Conservation (phyloP, 2,329 filamentous ascomycete species). For the Ophidiomyces ophidiicola region DNA sequence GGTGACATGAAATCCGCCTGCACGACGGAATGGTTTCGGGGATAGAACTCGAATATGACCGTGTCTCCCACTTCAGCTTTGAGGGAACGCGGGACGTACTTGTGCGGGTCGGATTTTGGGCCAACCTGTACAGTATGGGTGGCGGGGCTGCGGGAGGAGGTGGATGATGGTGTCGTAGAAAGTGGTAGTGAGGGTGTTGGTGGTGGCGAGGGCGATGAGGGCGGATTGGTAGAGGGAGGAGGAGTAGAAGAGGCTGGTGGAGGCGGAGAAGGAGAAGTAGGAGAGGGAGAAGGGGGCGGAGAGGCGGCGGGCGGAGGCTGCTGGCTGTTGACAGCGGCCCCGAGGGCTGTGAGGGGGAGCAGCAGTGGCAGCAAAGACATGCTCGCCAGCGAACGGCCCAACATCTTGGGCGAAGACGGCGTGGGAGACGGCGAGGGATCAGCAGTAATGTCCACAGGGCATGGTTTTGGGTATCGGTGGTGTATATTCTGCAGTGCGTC, state of each 20-base stretch:
- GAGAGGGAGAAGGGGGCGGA: no score
- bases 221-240: neutral
- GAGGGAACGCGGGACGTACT: slow-evolving; percentile 23
- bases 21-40: slow-evolving; percentile 52
- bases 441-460: no score
- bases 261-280: no score
- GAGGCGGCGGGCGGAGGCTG: no score
- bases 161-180: neutral
- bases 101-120: slow-evolving; percentile 22
- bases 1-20: slow-evolving; percentile 47
- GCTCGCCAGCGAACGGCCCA: neutral
- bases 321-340: no score
- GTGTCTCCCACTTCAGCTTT: slow-evolving; percentile 24
- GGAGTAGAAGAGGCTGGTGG: no score
- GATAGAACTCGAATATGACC: slow-evolving; percentile 49
- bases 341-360: no score
- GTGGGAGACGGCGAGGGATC: neutral
- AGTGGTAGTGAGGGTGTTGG: neutral
- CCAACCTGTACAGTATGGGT: slow-evolving; percentile 29
- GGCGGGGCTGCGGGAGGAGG: slow-evolving; percentile 7
- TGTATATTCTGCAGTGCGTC: no score
- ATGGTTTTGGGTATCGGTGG: no score
- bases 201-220: neutral
- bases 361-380: slow-evolving; percentile 2
- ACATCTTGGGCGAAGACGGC: neutral